Conservation (phyloP, 2,329 filamentous ascomycete genomes). For the Atkinsonella hypoxylon region DNA sequence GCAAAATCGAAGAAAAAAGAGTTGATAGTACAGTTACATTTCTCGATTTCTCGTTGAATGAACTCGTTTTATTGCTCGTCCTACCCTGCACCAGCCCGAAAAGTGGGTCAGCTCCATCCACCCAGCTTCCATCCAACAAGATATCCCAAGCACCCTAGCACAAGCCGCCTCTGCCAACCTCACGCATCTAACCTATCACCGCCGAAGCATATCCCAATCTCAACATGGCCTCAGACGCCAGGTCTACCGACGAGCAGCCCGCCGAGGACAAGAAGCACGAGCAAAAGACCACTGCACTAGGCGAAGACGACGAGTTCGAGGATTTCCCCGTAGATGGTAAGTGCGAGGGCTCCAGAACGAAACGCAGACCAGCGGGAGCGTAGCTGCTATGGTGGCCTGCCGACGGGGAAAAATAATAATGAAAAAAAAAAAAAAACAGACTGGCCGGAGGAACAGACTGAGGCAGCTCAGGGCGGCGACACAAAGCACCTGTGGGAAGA, state of each 20-base stretch:
- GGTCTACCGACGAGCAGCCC: constrained; percentile 18
- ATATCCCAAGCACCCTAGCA: no score
- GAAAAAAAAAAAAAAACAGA: constrained; percentile 38
- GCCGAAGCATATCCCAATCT: not conserved
- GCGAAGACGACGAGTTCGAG: constrained; percentile 98
- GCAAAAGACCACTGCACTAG: constrained; percentile 53
- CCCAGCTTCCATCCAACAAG: no score
- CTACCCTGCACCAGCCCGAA: no score
- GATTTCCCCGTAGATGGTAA: constrained; percentile 94
- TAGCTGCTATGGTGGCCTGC: no score
- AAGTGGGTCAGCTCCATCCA: no score
- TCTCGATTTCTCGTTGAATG: no score
- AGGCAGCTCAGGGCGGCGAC: constrained; percentile 60
- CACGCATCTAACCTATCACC: not conserved
- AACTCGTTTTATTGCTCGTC: no score
- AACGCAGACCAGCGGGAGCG: no score
- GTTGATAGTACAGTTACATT: no score
- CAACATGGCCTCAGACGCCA: constrained; percentile 12
- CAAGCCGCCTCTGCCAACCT: no score
- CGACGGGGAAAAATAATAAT: no score
- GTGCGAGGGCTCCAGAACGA: constrained; percentile 8
- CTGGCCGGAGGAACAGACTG: constrained; percentile 85
- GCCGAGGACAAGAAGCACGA: constrained; percentile 20
- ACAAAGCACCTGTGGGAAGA: constrained; percentile 89
- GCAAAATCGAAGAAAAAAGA: no score